phyloP scores from a whole-genome alignment of 148 eudicot species.

The Nyssa sinensis region DNA sequence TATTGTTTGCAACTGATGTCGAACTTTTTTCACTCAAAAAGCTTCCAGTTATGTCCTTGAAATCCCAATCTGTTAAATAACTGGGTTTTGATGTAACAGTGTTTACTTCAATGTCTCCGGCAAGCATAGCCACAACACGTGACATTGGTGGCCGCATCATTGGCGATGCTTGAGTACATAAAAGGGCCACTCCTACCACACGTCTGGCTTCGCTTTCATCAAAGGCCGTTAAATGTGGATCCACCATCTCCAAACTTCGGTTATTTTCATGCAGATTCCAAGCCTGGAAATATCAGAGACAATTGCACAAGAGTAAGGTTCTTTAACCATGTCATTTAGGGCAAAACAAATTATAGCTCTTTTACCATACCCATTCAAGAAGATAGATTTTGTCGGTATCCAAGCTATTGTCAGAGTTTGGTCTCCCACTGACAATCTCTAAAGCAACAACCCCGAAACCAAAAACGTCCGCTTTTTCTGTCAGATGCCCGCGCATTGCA shows the following conservation, averaged over 20 bases:
- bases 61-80: slow-evolving; percentile 10
- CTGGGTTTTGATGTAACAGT: slow-evolving; percentile 8
- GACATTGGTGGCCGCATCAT: slow-evolving; percentile 2
- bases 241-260: slow-evolving; percentile 6
- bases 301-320: background rate
- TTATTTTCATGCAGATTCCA: slow-evolving; percentile 11
- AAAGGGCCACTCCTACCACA: slow-evolving; percentile 9
- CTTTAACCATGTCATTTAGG: too few relatives aligned
- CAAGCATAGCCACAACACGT: background rate
- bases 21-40: too few relatives aligned
- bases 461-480: too few relatives aligned
- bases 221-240: slow-evolving; percentile 1
- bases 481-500: too few relatives aligned
- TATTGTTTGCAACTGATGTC: too few relatives aligned
- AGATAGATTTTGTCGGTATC: too few relatives aligned
- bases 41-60: background rate
- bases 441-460: too few relatives aligned
- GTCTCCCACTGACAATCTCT: too few relatives aligned
- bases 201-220: background rate
- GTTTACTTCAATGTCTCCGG: slow-evolving; percentile 7
- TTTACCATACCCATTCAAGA: too few relatives aligned
- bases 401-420: too few relatives aligned
- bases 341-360: too few relatives aligned
- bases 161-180: slow-evolving; percentile 10
- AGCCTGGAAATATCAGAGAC: slow-evolving; percentile 5